Base-by-base conservation (phyloP, 768 basidiomycete genomes). In the Phaffia australis region DNA sequence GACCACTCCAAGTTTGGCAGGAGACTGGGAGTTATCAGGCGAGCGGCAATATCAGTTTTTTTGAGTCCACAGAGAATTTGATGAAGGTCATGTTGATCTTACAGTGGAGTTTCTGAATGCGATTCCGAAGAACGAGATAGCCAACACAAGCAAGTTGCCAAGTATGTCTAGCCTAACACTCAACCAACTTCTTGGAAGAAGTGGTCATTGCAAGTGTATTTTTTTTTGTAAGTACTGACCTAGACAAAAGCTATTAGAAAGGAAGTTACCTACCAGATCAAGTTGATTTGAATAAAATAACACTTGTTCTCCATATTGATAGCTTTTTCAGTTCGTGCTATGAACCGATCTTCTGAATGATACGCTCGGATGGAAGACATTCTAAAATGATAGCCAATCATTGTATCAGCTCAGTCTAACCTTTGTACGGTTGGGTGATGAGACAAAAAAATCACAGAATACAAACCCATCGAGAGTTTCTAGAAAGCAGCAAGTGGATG, bases 121-220 rank as follows among this genome's bases (percentile, higher is more conserved):
- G n/a, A 94, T 84, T 14, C 87, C 80, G 68, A 95, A 81, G 72
- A 97, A 80, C 2, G 87, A 82, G 50, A 95, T 89, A 27, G 83
- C 80, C 68, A 93, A 62, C 3, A 23, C 81, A 66, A 69, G 83
- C 48, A 84, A 79, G 71, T 81, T 82, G 18, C 92, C 91, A 32
- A 95, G 80, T 71, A 87, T 83, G 75, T 94, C 93, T n/a, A 95
- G 47, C 46, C 64, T 23, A 56, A 94, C 83, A 60, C 87, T 88
- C 32, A 97, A 84, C 91, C 88, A 92, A 59, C 56, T 58, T 59
- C 72, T 11, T 61, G 64, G 57, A 56, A n/a, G 54, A 64, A 69
- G 57, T 73, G 82, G 78, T 85, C 79, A 76, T 93, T 90, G 74
- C 93, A 91, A 25, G 85, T 81, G 50, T 49, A 65, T 69, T 52